These are phyloP conservation scores for Ascoidea asiatica DNA, from an alignment of 805 yeast genomes.

Conservation along the genomic window DNA sequence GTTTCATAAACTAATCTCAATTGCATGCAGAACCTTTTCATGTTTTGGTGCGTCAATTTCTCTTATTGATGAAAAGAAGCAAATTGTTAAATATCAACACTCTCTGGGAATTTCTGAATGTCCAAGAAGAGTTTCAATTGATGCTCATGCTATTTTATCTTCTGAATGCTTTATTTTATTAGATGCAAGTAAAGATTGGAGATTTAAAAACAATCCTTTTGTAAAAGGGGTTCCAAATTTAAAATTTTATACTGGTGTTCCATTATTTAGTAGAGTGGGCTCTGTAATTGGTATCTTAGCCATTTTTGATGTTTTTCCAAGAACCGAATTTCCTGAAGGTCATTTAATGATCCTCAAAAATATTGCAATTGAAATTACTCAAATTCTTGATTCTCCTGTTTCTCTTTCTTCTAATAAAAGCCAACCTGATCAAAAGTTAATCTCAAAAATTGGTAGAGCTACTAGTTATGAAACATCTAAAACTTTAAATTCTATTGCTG, in stretches of 20 bases:
- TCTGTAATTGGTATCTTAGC: conserved; percentile 44
- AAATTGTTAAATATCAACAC: conserved; percentile 34
- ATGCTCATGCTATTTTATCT: conserved; percentile 56
- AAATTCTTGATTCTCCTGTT: conserved; percentile 23
- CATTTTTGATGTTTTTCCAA: conserved; percentile 36
- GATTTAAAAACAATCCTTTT: conserved; percentile 47
- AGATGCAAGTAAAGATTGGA: conserved; percentile 61
- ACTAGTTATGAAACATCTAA: conserved; percentile 28
- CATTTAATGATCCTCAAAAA: conserved; percentile 23
- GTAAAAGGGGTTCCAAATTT: conserved; percentile 49
- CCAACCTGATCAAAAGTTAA: conserved; percentile 15
- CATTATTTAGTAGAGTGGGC: conserved; percentile 27
- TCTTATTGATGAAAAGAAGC: conserved; percentile 33
- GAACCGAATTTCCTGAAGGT: conserved; percentile 21
- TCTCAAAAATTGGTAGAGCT: conserved; percentile 42
- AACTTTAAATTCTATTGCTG: conserved; percentile 18
- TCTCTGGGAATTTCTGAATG: conserved; percentile 34
- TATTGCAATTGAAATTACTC: conserved; percentile 28
- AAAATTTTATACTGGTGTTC: conserved; percentile 54
- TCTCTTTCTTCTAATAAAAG: conserved; percentile 7
- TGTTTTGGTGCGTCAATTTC: conserved; percentile 47
- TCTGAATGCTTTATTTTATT: conserved; percentile 35
- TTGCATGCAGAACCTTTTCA: conserved; percentile 26
- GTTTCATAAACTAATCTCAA: conserved; percentile 25
- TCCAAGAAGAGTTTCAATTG: conserved; percentile 45